phyloP scores from a whole-genome alignment of 176 grass and related monocot species.

The Tuctoria greenei region DNA sequence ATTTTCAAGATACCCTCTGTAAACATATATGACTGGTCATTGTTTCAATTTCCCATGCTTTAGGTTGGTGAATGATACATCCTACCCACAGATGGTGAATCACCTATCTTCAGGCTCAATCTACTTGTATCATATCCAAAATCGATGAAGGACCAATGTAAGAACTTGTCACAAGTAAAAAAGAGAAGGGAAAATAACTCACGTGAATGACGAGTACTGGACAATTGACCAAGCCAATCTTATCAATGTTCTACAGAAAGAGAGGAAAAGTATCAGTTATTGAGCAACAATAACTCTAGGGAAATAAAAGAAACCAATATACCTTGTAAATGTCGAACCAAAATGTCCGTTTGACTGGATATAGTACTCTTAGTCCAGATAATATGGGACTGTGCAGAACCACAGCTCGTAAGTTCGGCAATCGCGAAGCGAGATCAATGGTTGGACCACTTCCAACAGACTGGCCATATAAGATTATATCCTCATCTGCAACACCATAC shows the following conservation, averaged over 20 bases:
- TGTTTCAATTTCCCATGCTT: slow-evolving; percentile 1
- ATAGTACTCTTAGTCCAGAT: slow-evolving; percentile 83
- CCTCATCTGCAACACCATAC: slow-evolving; percentile 69
- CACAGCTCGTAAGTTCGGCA: slow-evolving; percentile 77
- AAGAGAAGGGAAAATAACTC: slow-evolving; percentile 35
- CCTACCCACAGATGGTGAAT: not conserved
- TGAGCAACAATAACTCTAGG: slow-evolving; percentile 11
- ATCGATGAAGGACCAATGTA: not conserved
- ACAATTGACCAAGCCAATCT: slow-evolving; percentile 74
- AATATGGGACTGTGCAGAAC: slow-evolving; percentile 91
- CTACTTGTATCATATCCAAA: slow-evolving; percentile 20
- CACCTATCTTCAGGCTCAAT: slow-evolving; percentile 7
- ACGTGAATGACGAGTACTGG: slow-evolving; percentile 89
- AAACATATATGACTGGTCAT: slow-evolving; percentile 21
- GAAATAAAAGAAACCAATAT: slow-evolving; percentile 21
- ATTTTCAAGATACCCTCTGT: slow-evolving; percentile 7
- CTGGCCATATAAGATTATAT: slow-evolving; percentile 86
- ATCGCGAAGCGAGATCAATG: slow-evolving; percentile 81
- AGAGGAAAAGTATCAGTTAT: slow-evolving; percentile 39
- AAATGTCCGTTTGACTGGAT: slow-evolving; percentile 75
- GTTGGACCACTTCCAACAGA: slow-evolving; percentile 93
- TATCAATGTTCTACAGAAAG: slow-evolving; percentile 72
- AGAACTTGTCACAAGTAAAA: not conserved
- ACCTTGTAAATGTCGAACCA: slow-evolving; percentile 99
- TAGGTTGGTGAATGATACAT: not conserved